Conservation (phyloP, 495 filamentous ascomycete genomes). For the Aspergillus bridgeri region DNA sequence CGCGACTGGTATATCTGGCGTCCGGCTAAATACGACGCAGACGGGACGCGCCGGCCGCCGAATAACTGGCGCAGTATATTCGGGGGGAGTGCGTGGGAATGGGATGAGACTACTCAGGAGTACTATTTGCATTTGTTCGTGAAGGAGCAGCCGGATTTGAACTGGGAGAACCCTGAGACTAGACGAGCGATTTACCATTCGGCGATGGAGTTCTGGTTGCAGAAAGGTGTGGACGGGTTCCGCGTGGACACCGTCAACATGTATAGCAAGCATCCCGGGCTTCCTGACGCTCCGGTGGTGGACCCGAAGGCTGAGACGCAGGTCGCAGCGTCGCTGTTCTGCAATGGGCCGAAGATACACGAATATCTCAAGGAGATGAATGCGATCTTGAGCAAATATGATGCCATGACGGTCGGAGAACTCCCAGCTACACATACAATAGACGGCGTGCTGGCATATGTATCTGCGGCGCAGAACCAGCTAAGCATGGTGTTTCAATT, state of each 20-base stretch:
- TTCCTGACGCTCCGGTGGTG: conserved; percentile 41
- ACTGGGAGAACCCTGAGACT: conserved; percentile 51
- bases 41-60: conserved; percentile 52
- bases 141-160: conserved; percentile 52
- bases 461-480: conserved; percentile 39
- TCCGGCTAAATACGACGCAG: conserved; percentile 41
- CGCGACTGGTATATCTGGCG: conserved; percentile 63
- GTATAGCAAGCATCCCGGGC: conserved; percentile 45
- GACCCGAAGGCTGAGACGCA: conserved; percentile 39
- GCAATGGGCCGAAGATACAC: conserved; percentile 57
- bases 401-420: conserved; percentile 51
- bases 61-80: conserved; percentile 58
- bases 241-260: conserved; percentile 56
- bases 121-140: conserved; percentile 54
- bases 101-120: conserved; percentile 48
- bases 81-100: conserved; percentile 53
- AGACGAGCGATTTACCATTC: conserved; percentile 46
- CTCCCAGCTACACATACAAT: conserved; percentile 41
- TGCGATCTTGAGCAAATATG: conserved; percentile 41
- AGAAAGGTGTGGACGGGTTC: conserved; percentile 52
- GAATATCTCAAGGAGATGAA: conserved; percentile 50
- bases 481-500: conserved; percentile 58
- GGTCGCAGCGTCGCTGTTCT: conserved; percentile 44
- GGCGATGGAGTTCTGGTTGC: conserved; percentile 52
- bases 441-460: conserved; percentile 45